A percentile compares a stretch with the other conserved stretches of the same genome.
Evolutionary conservation across 306 rosid genomes (phyloP).

Genomic region (Cucumis sativus): DNA sequence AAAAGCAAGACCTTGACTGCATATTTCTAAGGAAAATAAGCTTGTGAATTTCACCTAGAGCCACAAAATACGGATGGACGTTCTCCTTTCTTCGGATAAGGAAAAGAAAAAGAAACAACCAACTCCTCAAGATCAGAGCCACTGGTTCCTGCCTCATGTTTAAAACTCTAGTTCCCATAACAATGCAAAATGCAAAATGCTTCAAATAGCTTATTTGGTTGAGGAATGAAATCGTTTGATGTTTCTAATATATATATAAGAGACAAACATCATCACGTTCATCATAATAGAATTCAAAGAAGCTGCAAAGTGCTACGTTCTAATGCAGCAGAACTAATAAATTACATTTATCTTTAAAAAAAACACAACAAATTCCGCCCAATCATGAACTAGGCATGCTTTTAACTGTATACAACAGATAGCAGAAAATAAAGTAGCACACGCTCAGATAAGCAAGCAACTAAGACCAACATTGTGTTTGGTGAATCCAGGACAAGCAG

Average conservation of each 20-base stretch:
- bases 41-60: too few relatives aligned
- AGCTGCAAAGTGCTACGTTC: neutral
- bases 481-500: conserved; percentile 15
- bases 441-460: neutral
- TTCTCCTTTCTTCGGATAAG: too few relatives aligned
- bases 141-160: too few relatives aligned
- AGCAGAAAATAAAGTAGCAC: neutral
- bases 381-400: neutral
- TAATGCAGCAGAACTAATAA: neutral
- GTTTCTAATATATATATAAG: neutral
- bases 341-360: neutral
- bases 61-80: too few relatives aligned
- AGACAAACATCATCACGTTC: neutral
- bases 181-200: too few relatives aligned
- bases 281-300: neutral
- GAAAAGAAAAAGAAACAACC: too few relatives aligned
- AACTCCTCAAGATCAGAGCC: too few relatives aligned
- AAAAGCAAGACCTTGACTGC: too few relatives aligned
- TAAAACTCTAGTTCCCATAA: too few relatives aligned
- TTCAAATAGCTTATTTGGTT: too few relatives aligned
- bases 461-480: neutral
- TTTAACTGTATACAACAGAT: neutral
- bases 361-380: neutral
- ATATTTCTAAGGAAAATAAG: too few relatives aligned
- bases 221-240: too few relatives aligned